phyloP scores from a whole-genome alignment of 495 filamentous ascomycete species.

The Cercophora samala region DNA sequence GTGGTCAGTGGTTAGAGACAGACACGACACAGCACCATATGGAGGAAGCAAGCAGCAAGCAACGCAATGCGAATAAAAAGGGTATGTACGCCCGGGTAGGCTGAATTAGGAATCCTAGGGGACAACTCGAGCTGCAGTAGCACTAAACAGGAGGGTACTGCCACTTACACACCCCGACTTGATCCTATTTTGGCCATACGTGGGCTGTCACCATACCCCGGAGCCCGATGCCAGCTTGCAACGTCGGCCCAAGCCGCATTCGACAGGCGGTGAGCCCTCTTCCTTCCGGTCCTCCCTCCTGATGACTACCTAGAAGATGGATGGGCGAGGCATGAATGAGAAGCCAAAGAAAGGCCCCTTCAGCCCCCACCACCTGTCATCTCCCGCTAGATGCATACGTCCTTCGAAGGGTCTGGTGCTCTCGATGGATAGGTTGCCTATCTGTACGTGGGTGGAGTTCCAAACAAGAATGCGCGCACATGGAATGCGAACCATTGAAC shows the following conservation, averaged over 20 bases:
- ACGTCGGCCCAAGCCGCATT: slow-evolving; percentile 11
- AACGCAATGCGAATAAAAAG: neutral
- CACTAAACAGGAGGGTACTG: slow-evolving; percentile 16
- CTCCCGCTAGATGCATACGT: neutral
- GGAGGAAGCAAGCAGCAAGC: neutral
- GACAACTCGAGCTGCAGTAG: slow-evolving; percentile 2
- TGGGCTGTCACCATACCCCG: neutral
- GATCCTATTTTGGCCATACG: neutral
- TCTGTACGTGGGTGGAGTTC: neutral
- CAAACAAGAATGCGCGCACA: neutral
- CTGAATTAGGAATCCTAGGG: slow-evolving; percentile 6
- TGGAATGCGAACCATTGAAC: neutral
- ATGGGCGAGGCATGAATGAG: neutral
- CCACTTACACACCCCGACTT: slow-evolving; percentile 18
- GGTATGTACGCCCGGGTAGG: slow-evolving; percentile 1
- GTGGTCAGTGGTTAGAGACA: neutral
- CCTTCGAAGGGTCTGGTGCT: neutral
- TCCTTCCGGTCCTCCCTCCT: neutral
- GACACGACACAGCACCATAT: neutral
- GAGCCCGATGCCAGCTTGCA: slow-evolving; percentile 17
- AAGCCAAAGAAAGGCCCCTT: slow-evolving; percentile 5
- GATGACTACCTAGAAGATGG: slow-evolving; percentile 16
- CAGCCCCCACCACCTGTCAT: neutral
- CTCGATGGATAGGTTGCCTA: neutral
- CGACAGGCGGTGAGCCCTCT: slow-evolving; percentile 20